Base-by-base conservation (phyloP, 108 stramenopile species). In the Nitzschia sp. region DNA sequence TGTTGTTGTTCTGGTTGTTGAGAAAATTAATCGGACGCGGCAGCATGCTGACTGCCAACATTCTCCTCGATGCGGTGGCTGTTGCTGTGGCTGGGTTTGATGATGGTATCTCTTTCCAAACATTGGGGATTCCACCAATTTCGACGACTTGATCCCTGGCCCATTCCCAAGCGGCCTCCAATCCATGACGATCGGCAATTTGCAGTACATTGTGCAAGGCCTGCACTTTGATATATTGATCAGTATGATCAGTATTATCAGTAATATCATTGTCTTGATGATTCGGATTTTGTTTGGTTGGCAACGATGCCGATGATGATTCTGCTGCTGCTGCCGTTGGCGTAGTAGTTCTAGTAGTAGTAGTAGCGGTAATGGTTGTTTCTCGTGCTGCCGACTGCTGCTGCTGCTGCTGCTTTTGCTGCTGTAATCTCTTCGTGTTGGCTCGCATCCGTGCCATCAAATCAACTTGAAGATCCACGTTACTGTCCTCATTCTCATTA, bases 131-230 rank as follows among this genome's bases (percentile, higher is more conserved):
- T 31, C 60, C 60, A 26, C 38, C 45, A n/a, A n/a, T n/a, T 13
- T 45, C 25, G 6, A 22, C 21, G 17, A 61, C 41, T 44, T 41
- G 36, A 41, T 61, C 41, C 25, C 41, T n/a, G 6, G 60, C 60
- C 60, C 60, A 61, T 25, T 17, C 9, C 41, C 36, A 61, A 1
- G 60, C 60, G 11, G n/a, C 60, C 22, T 61, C 60, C 36, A 61
- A 26, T 1, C 60, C 60, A 1, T 45, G 15, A 25, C 21, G 17
- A 15, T 45, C 23, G 1, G 38, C 60, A 8, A 61, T 9, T 22
- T 61, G 38, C 41, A 61, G 44, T 13, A 61, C 23, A 13, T 25
- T 36, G 44, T 41, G 41, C 60, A 61, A 45, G 9, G 60, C 38
- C 9, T 38, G 60, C 23, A 61, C 26, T 50, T 50, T 22, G 4